Percentiles rank a stretch among this genome's conserved stretches.
Conservation (phyloP, 2,329 filamentous ascomycete genomes). For the Magnaporthiopsis rhizophila region DNA sequence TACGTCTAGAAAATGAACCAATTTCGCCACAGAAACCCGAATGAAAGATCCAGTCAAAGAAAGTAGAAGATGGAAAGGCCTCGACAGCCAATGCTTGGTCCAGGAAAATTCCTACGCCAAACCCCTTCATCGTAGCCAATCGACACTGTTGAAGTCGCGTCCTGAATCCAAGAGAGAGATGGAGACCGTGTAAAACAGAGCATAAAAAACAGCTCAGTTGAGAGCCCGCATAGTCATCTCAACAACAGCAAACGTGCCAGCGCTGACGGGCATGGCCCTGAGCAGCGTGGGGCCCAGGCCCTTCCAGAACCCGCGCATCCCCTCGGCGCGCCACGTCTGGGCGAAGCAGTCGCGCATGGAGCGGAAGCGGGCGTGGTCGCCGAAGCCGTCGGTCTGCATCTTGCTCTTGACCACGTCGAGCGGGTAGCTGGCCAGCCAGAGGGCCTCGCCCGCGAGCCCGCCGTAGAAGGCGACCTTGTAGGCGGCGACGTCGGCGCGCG, state of each 20-base stretch:
- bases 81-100: neutral
- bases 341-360: constrained; percentile 85
- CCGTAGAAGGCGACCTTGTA: constrained; percentile 90
- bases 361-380: constrained; percentile 58
- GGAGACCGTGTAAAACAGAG: neutral
- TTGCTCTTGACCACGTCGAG: constrained; percentile 98
- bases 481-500: constrained; percentile 68
- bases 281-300: constrained; percentile 84
- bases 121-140: neutral
- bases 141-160: neutral
- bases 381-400: constrained; percentile 97
- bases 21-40: neutral
- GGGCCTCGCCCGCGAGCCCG: constrained; percentile 83
- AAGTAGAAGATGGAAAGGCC: neutral
- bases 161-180: neutral
- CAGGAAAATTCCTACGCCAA: neutral
- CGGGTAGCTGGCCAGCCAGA: constrained; percentile 91
- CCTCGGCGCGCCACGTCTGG: constrained; percentile 72
- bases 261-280: constrained; percentile 94
- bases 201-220: constrained; percentile 22
- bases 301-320: constrained; percentile 84
- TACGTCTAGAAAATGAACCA: neutral
- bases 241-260: constrained; percentile 89
- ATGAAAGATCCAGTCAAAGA: neutral
- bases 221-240: constrained; percentile 59